phyloP scores from a whole-genome alignment of 441 rosid species.

The Cnidoscolus chayamansa region DNA sequence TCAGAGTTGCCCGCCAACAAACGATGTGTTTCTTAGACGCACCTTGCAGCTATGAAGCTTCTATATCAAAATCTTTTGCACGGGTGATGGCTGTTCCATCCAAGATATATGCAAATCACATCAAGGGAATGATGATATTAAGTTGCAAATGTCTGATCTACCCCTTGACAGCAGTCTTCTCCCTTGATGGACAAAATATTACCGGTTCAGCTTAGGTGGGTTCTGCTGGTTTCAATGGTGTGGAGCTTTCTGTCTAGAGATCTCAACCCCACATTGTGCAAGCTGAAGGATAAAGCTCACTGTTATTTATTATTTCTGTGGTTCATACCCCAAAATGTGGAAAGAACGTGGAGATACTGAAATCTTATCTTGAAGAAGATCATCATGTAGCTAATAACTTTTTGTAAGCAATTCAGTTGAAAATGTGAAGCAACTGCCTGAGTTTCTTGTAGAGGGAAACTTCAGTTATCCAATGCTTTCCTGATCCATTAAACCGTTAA shows the following conservation, averaged over 20 bases:
- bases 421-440: neutral
- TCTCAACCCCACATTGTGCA: neutral
- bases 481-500: neutral
- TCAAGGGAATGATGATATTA: neutral
- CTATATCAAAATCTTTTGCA: neutral
- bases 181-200: neutral
- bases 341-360: neutral
- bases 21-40: too few relatives aligned
- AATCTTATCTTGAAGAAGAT: neutral
- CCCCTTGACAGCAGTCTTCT: neutral
- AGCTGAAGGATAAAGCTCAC: neutral
- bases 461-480: neutral
- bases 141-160: conserved; percentile 5
- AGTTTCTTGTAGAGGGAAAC: neutral
- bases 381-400: neutral
- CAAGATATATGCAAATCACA: neutral
- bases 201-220: conserved; percentile 3
- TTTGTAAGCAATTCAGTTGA: neutral
- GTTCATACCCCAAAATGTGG: conserved; percentile 2
- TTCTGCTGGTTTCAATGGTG: conserved; percentile 15
- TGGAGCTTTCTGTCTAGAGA: conserved; percentile 8
- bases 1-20: too few relatives aligned
- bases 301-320: conserved; percentile 8
- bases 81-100: neutral
- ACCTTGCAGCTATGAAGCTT: too few relatives aligned